phyloP scores from a whole-genome alignment of 106 monocot species.

The Iris macrosiphon region DNA sequence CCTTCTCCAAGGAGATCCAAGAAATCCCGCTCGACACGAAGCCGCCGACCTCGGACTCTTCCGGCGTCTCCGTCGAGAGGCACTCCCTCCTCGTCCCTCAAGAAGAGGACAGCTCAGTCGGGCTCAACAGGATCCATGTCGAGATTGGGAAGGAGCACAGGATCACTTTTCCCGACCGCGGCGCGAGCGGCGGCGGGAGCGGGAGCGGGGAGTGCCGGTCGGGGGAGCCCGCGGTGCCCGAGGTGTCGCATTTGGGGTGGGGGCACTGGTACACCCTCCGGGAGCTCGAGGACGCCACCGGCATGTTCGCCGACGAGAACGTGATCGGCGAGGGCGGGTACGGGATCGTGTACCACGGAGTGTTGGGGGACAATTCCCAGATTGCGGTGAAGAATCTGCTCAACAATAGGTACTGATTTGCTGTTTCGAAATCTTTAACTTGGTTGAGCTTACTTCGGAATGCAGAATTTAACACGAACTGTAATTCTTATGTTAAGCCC shows the following conservation, averaged over 20 bases:
- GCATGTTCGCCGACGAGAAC: slow-evolving; percentile 71
- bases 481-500: no score
- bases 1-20: slow-evolving; percentile 45
- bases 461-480: no score
- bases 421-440: no score
- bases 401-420: slow-evolving; percentile 98
- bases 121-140: slow-evolving; percentile 44
- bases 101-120: slow-evolving; percentile 11
- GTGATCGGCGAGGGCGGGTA: slow-evolving; percentile 89
- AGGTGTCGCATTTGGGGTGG: slow-evolving; percentile 92
- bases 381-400: slow-evolving; percentile 92
- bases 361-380: slow-evolving; percentile 51
- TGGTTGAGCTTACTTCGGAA: no score
- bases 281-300: slow-evolving; percentile 78
- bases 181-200: slow-evolving; percentile 13
- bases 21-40: slow-evolving; percentile 30
- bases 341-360: slow-evolving; percentile 87
- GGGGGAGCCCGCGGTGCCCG: slow-evolving; percentile 25
- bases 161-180: slow-evolving; percentile 56
- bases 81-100: slow-evolving; percentile 4
- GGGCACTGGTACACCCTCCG: slow-evolving; percentile 90
- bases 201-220: slow-evolving; percentile 7
- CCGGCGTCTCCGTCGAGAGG: slow-evolving; percentile 9
- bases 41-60: background rate
- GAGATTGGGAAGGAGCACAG: slow-evolving; percentile 72